Evolutionary conservation across 805 yeast genomes (phyloP).

Genomic region (Candida patagonica): DNA sequence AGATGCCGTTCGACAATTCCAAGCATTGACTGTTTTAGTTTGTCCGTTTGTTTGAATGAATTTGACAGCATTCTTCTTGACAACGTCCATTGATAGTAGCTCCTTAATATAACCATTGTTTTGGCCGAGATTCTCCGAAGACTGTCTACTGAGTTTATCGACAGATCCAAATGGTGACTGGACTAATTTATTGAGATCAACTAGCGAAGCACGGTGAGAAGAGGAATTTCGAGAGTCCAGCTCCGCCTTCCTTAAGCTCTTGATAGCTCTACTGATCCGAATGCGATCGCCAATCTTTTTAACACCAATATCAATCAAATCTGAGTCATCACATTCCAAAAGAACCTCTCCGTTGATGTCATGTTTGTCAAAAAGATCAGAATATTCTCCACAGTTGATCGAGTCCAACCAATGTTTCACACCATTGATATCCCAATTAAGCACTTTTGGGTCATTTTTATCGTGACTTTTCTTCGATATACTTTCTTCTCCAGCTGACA

Average conservation of each 20-base stretch:
- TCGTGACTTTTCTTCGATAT: background rate
- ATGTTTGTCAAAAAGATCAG: constrained; percentile 29
- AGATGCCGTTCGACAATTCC: constrained; percentile 73
- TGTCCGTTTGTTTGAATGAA: constrained; percentile 72
- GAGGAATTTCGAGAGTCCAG: no score
- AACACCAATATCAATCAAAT: constrained; percentile 66
- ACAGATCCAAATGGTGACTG: background rate
- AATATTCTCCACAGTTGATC: constrained; percentile 24
- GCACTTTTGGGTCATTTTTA: background rate
- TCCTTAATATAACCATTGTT: background rate
- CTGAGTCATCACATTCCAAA: constrained; percentile 50
- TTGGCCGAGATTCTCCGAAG: no score
- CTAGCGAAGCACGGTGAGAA: no score
- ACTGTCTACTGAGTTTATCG: background rate
- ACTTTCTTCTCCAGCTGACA: constrained; percentile 1
- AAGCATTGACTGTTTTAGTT: constrained; percentile 55
- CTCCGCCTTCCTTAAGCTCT: no score
- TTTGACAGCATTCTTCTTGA: constrained; percentile 38
- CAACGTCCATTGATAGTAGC: constrained; percentile 29
- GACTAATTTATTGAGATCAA: no score
- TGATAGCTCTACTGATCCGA: constrained; percentile 51
- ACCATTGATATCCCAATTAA: constrained; percentile 21
- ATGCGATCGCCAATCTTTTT: constrained; percentile 77
- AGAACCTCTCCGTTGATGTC: constrained; percentile 50
- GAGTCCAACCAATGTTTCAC: constrained; percentile 27